phyloP scores from a whole-genome alignment of 345 rosid genomes.

The Chamaenerion angustifolium region DNA sequence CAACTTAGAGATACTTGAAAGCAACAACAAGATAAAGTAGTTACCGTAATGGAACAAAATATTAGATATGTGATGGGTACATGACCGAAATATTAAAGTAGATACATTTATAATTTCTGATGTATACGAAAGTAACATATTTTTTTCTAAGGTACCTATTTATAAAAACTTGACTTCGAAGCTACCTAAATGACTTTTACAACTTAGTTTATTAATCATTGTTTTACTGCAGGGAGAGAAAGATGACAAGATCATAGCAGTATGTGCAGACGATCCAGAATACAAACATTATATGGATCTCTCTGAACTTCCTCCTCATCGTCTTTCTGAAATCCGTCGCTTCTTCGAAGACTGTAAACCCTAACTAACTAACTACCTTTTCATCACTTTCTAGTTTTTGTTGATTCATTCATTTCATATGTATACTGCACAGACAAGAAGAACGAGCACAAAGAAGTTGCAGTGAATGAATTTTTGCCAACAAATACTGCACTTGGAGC shows the following conservation, averaged over 20 bases:
- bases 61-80: too few species aligned
- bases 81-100: too few species aligned
- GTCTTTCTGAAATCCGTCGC: constrained; percentile 78
- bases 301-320: constrained; percentile 86
- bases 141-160: too few species aligned
- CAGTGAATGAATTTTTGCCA: constrained; percentile 80
- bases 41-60: too few species aligned
- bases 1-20: too few species aligned
- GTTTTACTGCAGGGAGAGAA: constrained; percentile 95
- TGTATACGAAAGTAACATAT: too few species aligned
- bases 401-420: constrained; percentile 1
- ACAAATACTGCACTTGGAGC: constrained; percentile 53
- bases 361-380: neutral
- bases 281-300: constrained; percentile 76
- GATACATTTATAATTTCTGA: too few species aligned
- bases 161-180: too few species aligned
- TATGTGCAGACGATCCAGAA: constrained; percentile 95
- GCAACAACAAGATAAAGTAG: too few species aligned
- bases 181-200: too few species aligned
- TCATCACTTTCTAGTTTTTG: neutral
- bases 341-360: constrained; percentile 93
- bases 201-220: too few species aligned
- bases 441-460: constrained; percentile 93
- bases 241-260: constrained; percentile 94
- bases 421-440: constrained; percentile 52